These are phyloP conservation scores for Phytophthora foliorum DNA, from an alignment of 352 stramenopile species.

Conservation along the genomic window DNA sequence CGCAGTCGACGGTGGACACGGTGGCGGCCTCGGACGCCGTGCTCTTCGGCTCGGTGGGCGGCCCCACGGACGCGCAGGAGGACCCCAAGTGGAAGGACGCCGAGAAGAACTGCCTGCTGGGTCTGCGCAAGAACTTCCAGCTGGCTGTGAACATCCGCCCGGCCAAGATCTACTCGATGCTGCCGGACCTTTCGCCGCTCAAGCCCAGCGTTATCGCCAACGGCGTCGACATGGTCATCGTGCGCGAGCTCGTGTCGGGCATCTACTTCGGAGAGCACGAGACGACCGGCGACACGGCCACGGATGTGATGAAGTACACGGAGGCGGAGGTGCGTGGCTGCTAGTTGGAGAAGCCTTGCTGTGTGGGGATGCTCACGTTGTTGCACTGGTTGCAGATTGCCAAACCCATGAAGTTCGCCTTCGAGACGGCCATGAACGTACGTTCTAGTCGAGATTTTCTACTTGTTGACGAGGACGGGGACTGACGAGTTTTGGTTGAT, in stretches of 20 bases:
- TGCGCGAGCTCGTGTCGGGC: slow-evolving; percentile 98
- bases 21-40: slow-evolving; percentile 93
- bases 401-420: slow-evolving; percentile 88
- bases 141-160: slow-evolving; percentile 98
- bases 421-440: slow-evolving; percentile 85
- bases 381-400: slow-evolving; percentile 49
- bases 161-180: slow-evolving; percentile 98
- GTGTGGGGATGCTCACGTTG: not conserved
- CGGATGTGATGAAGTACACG: slow-evolving; percentile 99
- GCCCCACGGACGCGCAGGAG: slow-evolving; percentile 93
- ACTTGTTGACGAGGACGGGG: not conserved
- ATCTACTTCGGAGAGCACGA: slow-evolving; percentile 98
- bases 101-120: slow-evolving; percentile 97
- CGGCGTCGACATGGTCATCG: slow-evolving; percentile 99
- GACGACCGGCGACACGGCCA: slow-evolving; percentile 72
- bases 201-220: slow-evolving; percentile 97
- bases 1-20: slow-evolving; percentile 94
- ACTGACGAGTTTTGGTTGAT: slow-evolving; percentile 9
- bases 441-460: slow-evolving; percentile 15
- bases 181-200: slow-evolving; percentile 97
- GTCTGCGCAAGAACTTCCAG: slow-evolving; percentile 98
- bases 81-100: slow-evolving; percentile 92
- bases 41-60: slow-evolving; percentile 97
- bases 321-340: slow-evolving; percentile 82
- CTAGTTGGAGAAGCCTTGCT: not conserved